Base-by-base conservation (phyloP, 2,329 filamentous ascomycete genomes). In the Monosporascus ibericus region DNA sequence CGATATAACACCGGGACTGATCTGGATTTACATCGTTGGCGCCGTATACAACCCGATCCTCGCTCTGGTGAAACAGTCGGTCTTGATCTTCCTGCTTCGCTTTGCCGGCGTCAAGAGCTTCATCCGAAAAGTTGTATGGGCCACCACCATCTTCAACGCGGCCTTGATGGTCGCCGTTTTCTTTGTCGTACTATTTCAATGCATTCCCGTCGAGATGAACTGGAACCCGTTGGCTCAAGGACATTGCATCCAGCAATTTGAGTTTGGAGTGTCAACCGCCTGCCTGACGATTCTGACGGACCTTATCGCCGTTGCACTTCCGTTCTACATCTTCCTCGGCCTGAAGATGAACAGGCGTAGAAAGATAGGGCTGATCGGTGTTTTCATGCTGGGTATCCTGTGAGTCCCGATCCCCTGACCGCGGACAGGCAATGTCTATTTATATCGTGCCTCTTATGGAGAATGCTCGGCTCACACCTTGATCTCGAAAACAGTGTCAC, bases 11-110 rank as follows among this genome's bases (percentile, higher is more conserved):
- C 51, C 56, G n/a, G 58, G 58, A 42, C 24, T 60, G 14, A 60
- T 62, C 50, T 71, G 64, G 64, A 68, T 67, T 51, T 74, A 67
- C 38, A 53, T 70, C 22, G 68, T 68, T 34, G 68, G 73, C 22
- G 57, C 72, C 9, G 61, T 72, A 3, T 76, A 76, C 60, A 75
- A 75, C 46, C 73, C 74, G 0, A 71, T 76, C 48, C 60, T 76
- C 2, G 70, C 72, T 2, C 62, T 76, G 5, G 68, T 75, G 48
- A 76, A 76, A 58, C 67, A 69, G 5, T 75, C 74, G 0, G 65
- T 75, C 5, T 66, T 76, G 7, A 56, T 75, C 22, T 75, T 75
- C 55, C 64, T 75, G 15, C 65, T 73, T 9, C 71, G 72, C 3
- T 67, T 75, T 2, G 64, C 68, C 40, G 59, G 68, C 47, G 58